Percentiles rank a stretch among this genome's conserved stretches.
Conservation (phyloP, 768 basidiomycete genomes). For the Cystobasidium ongulense region DNA sequence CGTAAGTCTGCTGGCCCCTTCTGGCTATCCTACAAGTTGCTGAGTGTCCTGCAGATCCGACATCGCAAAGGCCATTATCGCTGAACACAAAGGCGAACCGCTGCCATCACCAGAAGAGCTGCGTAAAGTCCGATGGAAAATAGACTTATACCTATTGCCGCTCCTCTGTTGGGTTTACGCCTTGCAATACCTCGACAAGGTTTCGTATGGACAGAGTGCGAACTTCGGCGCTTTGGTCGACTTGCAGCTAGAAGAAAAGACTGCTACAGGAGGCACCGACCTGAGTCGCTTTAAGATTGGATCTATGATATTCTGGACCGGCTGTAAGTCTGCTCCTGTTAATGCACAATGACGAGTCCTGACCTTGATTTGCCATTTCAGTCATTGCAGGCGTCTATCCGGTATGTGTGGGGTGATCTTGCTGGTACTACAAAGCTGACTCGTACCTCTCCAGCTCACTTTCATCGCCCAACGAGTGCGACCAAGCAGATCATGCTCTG, state of each 20-base stretch:
- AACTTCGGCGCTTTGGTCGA: constrained; percentile 6
- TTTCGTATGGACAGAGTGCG: constrained; percentile 7
- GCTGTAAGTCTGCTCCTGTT: neutral
- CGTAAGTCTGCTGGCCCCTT: neutral
- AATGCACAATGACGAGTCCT: neutral
- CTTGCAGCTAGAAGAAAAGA: neutral
- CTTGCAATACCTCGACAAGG: constrained; percentile 12
- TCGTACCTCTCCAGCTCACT: neutral
- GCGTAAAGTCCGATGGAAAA: neutral
- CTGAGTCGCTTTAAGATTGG: neutral
- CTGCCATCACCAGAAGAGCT: neutral
- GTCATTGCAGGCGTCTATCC: constrained; percentile 3
- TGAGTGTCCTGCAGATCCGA: neutral
- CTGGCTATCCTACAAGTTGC: neutral
- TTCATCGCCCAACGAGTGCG: neutral
- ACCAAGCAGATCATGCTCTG: neutral
- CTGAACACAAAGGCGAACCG: neutral
- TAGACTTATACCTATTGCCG: neutral
- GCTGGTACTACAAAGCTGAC: neutral
- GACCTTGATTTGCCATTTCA: neutral
- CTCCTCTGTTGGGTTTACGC: neutral
- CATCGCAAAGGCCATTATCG: neutral
- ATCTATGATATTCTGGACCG: constrained; percentile 7
- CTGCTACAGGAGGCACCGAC: neutral
- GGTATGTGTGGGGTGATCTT: neutral